Evolutionary conservation across 2,329 filamentous ascomycete species (phyloP).

Genomic region (Ophioceras dolichostomum): DNA sequence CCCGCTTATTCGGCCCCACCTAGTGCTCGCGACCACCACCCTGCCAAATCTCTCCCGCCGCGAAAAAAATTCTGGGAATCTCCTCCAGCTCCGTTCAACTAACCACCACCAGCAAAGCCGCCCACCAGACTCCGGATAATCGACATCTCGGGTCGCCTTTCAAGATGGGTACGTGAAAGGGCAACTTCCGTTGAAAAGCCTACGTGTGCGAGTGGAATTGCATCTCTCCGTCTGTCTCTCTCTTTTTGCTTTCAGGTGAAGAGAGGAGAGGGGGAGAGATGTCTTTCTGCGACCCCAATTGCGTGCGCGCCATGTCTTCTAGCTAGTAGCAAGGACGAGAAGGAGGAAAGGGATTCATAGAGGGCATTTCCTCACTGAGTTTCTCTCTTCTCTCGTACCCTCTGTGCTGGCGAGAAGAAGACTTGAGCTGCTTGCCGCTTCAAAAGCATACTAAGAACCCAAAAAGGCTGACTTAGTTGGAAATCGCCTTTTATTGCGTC

Average conservation of each 20-base stretch:
- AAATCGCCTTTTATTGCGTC: slow-evolving; percentile 32
- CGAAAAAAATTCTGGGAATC: slow-evolving; percentile 8
- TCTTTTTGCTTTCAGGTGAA: no score
- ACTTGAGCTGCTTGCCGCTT: background rate
- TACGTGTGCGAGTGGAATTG: slow-evolving; percentile 38
- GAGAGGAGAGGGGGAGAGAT: no score
- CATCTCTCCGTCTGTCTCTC: no score
- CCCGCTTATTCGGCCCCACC: slow-evolving; percentile 13
- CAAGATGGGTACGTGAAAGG: slow-evolving; percentile 51
- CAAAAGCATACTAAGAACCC: slow-evolving; percentile 46
- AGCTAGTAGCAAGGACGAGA: no score
- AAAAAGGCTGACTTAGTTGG: slow-evolving; percentile 48
- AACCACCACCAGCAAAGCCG: slow-evolving; percentile 21
- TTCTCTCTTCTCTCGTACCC: no score
- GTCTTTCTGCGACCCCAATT: slow-evolving; percentile 3
- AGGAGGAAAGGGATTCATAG: no score
- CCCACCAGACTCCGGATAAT: slow-evolving; percentile 15
- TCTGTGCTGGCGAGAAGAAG: background rate
- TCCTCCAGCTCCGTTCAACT: slow-evolving; percentile 15
- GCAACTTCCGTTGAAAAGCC: slow-evolving; percentile 20
- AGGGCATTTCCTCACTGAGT: no score
- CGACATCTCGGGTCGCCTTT: slow-evolving; percentile 24
- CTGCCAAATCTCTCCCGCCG: slow-evolving; percentile 1
- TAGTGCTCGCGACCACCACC: background rate
- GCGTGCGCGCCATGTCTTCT: no score